Base-by-base conservation (phyloP, 164 flowering plant species). In the Berberis vulgaris region DNA sequence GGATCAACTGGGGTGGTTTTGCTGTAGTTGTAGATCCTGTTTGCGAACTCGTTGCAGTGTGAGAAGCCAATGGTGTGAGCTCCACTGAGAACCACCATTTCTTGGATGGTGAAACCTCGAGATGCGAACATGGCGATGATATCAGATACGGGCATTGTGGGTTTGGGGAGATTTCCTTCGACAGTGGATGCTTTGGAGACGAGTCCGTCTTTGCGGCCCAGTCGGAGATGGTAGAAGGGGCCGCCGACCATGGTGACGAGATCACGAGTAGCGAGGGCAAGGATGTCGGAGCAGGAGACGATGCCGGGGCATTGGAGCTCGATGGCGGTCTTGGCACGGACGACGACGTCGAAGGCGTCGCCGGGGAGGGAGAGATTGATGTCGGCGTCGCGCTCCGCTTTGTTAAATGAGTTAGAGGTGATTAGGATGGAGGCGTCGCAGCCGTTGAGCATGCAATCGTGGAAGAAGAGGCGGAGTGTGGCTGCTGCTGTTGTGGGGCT, bases 31-130 rank as follows among this genome's bases (percentile, higher is more conserved):
- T 65, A 83, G 55, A 86, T 60, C 57, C 85, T 45, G 65, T 64
- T 47, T 55, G 72, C 68, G 75, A 88, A 88, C 47, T 88, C 91
- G 12, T 72, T 83, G 78, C 95, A 88, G 60, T 88, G 95, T 4
- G 89, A 74, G 70, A 88, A 86, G 4, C 95, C 95, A 54, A 88
- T 80, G 11, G 89, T 88, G 73, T 88, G 95, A 0, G 85, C 91
- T 0, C 95, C 95, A 41, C 73, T 49, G 7, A 88, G 65, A 0
- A 86, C 89, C 44, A 86, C 89, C 77, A 79, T 77, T 54, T 88
- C 95, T n/a, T 76, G 71, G 0, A 77, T 69, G 1, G 77, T 43
- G 58, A 88, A 83, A 1, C 91, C 89, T 63, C 74, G 84, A 0
- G 64, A 6, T 0, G 62, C 12, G 73, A 88, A 86, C 12, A 78